Evolutionary conservation across 2,329 filamentous ascomycete species (phyloP).

Genomic region (Diaporthe destruens): DNA sequence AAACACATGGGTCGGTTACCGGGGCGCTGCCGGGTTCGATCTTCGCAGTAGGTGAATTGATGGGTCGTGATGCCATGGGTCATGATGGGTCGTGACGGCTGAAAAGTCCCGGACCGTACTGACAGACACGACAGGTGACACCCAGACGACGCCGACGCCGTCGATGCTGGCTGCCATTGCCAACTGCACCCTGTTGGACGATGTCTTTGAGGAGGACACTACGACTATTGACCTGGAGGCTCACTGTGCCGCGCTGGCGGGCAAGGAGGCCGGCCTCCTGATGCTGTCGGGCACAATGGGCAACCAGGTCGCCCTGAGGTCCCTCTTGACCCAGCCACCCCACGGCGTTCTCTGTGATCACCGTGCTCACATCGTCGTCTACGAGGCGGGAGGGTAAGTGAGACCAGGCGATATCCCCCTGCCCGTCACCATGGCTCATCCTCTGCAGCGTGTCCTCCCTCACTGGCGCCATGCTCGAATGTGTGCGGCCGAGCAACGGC

Average conservation of each 20-base stretch:
- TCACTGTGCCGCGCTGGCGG: conserved; percentile 78
- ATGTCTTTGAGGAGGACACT: conserved; percentile 84
- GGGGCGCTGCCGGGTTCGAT: conserved; percentile 55
- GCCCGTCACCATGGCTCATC: background rate
- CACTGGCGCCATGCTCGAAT: conserved; percentile 77
- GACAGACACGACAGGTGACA: conserved; percentile 56
- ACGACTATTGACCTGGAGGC: conserved; percentile 82
- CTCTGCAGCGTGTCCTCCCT: conserved; percentile 73
- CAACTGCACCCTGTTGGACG: conserved; percentile 81
- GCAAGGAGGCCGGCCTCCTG: conserved; percentile 82
- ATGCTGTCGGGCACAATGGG: conserved; percentile 95
- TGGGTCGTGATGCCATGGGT: too few species aligned
- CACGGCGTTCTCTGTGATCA: conserved; percentile 84
- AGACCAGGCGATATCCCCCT: background rate
- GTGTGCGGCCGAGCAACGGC: conserved; percentile 77
- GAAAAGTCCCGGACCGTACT: background rate
- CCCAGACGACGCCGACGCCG: conserved; percentile 78
- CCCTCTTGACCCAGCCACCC: conserved; percentile 83
- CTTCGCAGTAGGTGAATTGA: conserved; percentile 55
- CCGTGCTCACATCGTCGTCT: conserved; percentile 80
- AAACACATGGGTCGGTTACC: conserved; percentile 54
- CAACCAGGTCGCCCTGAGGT: conserved; percentile 86
- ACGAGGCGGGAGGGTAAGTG: conserved; percentile 71
- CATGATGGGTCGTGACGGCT: conserved; percentile 36
- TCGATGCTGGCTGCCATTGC: conserved; percentile 87